Evolutionary conservation across 2,329 filamentous ascomycete species (phyloP).

Genomic region (Stagonosporopsis rhizophila): DNA sequence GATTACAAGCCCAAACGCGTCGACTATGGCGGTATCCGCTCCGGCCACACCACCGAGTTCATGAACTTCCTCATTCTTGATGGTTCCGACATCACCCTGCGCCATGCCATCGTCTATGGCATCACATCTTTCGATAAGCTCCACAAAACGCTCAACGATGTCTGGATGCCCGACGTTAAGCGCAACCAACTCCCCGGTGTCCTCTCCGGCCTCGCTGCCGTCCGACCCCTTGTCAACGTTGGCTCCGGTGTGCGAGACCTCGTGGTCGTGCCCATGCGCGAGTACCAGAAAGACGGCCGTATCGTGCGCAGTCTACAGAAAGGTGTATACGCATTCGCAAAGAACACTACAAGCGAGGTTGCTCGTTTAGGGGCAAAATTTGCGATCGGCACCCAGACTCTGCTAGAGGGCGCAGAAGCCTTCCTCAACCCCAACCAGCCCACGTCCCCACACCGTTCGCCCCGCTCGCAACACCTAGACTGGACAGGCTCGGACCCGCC

Average conservation of each 20-base stretch:
- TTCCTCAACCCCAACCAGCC: slow-evolving; percentile 62
- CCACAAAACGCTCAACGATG: slow-evolving; percentile 88
- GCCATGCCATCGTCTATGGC: slow-evolving; percentile 91
- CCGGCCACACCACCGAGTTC: slow-evolving; percentile 93
- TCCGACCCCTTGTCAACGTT: slow-evolving; percentile 91
- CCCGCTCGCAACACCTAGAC: slow-evolving; percentile 36
- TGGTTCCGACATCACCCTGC: slow-evolving; percentile 81
- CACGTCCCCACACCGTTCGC: slow-evolving; percentile 37
- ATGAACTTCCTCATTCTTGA: slow-evolving; percentile 98
- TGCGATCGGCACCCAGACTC: slow-evolving; percentile 92
- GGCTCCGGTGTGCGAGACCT: slow-evolving; percentile 86
- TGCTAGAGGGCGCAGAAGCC: slow-evolving; percentile 86
- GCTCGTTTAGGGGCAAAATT: slow-evolving; percentile 93
- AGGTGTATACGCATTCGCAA: slow-evolving; percentile 87
- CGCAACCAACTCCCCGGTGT: slow-evolving; percentile 87
- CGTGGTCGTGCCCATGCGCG: slow-evolving; percentile 85
- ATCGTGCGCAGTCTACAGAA: slow-evolving; percentile 92
- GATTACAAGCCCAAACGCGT: slow-evolving; percentile 99
- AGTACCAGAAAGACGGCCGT: slow-evolving; percentile 93
- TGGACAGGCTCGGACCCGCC: slow-evolving; percentile 65
- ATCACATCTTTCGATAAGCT: slow-evolving; percentile 89
- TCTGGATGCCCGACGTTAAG: slow-evolving; percentile 95
- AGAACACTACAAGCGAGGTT: slow-evolving; percentile 92
- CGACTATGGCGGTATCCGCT: slow-evolving; percentile 90
- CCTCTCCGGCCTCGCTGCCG: slow-evolving; percentile 84